Conservation (phyloP, 495 filamentous ascomycete species). For the Aspergillus cristatus region DNA sequence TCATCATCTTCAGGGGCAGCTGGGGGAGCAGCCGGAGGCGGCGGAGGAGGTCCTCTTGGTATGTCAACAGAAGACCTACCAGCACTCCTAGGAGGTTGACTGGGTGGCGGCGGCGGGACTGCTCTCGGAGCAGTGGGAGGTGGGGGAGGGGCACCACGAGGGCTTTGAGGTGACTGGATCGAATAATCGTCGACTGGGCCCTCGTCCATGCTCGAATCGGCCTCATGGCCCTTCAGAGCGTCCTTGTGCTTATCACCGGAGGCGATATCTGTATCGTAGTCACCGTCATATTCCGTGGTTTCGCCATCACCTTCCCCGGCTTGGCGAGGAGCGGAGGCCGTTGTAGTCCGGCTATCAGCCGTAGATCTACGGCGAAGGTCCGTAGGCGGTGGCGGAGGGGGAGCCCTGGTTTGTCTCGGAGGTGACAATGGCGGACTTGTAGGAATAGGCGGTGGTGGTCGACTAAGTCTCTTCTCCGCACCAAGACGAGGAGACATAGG, state of each 20-base stretch:
- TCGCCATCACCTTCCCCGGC: conserved; percentile 61
- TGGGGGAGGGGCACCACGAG: conserved; percentile 50
- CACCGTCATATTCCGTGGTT: conserved; percentile 90
- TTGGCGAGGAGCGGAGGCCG: conserved; percentile 28
- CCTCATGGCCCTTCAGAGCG: conserved; percentile 73
- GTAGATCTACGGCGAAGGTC: conserved; percentile 52
- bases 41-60: conserved; percentile 60
- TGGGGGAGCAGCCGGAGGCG: conserved; percentile 34
- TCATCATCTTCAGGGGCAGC: conserved; percentile 51
- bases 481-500: conserved; percentile 39
- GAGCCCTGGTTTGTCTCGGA: conserved; percentile 53
- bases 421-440: conserved; percentile 38
- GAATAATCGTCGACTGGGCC: conserved; percentile 45
- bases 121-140: conserved; percentile 44
- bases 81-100: conserved; percentile 38
- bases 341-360: conserved; percentile 38
- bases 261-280: conserved; percentile 96
- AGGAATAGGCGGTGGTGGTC: conserved; percentile 42
- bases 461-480: conserved; percentile 43
- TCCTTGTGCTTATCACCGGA: conserved; percentile 84
- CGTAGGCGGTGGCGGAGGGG: conserved; percentile 69
- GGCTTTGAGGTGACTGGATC: conserved; percentile 36
- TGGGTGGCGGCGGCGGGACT: conserved; percentile 46
- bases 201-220: conserved; percentile 64
- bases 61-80: conserved; percentile 52